Evolutionary conservation across 1,139 yeast genomes (phyloP).

Genomic region (Candida sp.): DNA sequence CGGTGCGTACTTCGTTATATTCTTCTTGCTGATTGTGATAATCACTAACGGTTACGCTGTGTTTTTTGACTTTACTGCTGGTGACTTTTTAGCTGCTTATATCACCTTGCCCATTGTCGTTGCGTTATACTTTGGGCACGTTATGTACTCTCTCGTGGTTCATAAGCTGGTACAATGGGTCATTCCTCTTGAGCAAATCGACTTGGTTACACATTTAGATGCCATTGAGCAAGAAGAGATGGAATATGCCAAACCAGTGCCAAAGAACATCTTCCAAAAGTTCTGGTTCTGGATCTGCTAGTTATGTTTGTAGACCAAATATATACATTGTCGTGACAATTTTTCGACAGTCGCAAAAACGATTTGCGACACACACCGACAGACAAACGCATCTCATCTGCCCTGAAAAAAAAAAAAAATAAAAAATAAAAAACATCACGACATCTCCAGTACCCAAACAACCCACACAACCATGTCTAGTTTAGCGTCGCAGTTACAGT

Average conservation of each 20-base stretch:
- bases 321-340: neutral
- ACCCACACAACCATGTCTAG: conserved; percentile 41
- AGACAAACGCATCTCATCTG: conserved; percentile 11
- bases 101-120: conserved; percentile 60
- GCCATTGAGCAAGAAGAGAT: conserved; percentile 43
- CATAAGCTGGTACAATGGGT: neutral
- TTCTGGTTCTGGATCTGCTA: conserved; percentile 45
- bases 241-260: conserved; percentile 25
- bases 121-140: conserved; percentile 47
- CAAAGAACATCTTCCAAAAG: conserved; percentile 35
- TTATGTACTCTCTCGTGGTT: conserved; percentile 28
- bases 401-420: conserved; percentile 1
- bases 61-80: conserved; percentile 53
- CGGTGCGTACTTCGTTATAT: conserved; percentile 53
- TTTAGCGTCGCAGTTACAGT: conserved; percentile 83
- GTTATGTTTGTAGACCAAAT: conserved; percentile 1
- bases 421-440: neutral
- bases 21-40: conserved; percentile 47
- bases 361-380: neutral
- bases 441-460: neutral
- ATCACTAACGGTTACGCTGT: conserved; percentile 64
- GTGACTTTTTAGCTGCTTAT: conserved; percentile 65
- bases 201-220: conserved; percentile 49
- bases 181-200: conserved; percentile 40
- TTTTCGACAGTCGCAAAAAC: neutral